These are phyloP conservation scores for Priceomyces fermenticarens DNA, from an alignment of 805 yeast species.

Conservation along the genomic window DNA sequence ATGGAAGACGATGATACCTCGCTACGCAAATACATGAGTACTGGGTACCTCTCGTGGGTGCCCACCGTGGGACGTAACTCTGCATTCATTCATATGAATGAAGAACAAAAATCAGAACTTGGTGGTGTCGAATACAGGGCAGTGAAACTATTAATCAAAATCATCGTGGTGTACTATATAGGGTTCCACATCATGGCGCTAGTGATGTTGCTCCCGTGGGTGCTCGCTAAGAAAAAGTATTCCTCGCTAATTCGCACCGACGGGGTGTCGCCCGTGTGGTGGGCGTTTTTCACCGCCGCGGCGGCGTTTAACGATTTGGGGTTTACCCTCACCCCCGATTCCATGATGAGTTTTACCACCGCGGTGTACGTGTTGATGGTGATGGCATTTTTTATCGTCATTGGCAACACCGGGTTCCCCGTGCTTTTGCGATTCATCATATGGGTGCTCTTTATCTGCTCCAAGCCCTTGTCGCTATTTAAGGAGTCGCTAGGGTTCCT, in stretches of 20 bases:
- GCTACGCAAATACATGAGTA: slow-evolving; percentile 36
- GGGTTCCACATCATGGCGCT: slow-evolving; percentile 68
- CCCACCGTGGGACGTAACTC: slow-evolving; percentile 95
- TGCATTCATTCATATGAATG: slow-evolving; percentile 77
- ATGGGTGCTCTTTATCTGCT: slow-evolving; percentile 69
- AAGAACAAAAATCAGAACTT: slow-evolving; percentile 84
- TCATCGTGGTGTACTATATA: slow-evolving; percentile 64
- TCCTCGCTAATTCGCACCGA: slow-evolving; percentile 40
- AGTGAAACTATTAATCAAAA: slow-evolving; percentile 65
- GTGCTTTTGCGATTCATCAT: slow-evolving; percentile 73
- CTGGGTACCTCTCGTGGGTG: slow-evolving; percentile 79
- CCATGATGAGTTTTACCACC: slow-evolving; percentile 65
- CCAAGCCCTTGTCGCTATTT: slow-evolving; percentile 60
- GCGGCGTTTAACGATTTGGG: slow-evolving; percentile 88
- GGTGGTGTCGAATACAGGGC: slow-evolving; percentile 98
- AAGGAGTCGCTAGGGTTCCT: slow-evolving; percentile 82
- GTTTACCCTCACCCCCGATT: slow-evolving; percentile 72
- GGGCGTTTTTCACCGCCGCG: slow-evolving; percentile 84
- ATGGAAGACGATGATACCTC: slow-evolving; percentile 6
- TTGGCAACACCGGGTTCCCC: slow-evolving; percentile 96
- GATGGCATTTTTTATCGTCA: slow-evolving; percentile 67
- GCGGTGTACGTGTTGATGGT: slow-evolving; percentile 65
- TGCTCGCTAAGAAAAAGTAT: slow-evolving; percentile 41
- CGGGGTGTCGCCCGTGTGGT: slow-evolving; percentile 82
- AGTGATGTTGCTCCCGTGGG: slow-evolving; percentile 61